These are phyloP conservation scores for Dillenia turbinata DNA, from an alignment of 164 flowering plant species.

Conservation along the genomic window DNA sequence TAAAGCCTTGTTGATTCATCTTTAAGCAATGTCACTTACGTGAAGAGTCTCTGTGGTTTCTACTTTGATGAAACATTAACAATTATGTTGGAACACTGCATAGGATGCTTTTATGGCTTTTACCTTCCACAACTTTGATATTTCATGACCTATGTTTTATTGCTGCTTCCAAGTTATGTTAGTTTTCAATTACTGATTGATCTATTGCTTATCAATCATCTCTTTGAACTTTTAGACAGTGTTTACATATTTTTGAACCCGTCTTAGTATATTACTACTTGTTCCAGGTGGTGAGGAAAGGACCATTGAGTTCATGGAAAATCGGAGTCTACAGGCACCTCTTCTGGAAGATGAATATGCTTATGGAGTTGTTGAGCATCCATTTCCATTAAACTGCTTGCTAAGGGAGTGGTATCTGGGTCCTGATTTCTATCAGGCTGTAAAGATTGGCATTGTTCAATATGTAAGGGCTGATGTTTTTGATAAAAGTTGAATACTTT, in stretches of 20 bases:
- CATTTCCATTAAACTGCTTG: constrained; percentile 86
- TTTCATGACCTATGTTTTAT: no score
- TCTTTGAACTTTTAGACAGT: no score
- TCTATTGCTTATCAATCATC: not conserved
- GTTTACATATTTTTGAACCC: no score
- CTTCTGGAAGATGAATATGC: constrained; percentile 70
- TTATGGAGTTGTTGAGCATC: constrained; percentile 89
- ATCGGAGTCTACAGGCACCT: constrained; percentile 51
- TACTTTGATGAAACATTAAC: no score
- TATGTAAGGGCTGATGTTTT: constrained; percentile 56
- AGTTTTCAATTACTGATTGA: no score
- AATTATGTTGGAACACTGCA: no score
- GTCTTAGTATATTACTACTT: not conserved
- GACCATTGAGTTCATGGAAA: constrained; percentile 85
- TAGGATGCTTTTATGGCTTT: no score
- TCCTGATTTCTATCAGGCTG: constrained; percentile 86
- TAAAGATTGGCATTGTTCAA: constrained; percentile 96
- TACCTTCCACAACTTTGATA: no score
- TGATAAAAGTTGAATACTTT: constrained; percentile 7
- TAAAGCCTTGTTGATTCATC: no score
- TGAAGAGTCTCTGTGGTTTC: no score
- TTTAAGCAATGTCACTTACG: no score
- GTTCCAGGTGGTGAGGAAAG: constrained; percentile 83
- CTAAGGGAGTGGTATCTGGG: constrained; percentile 89
- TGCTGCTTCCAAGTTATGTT: no score